Percentiles rank a stretch among this genome's conserved stretches.
Conservation (phyloP, 139 green algal species). For the Micractinium conductrix region DNA sequence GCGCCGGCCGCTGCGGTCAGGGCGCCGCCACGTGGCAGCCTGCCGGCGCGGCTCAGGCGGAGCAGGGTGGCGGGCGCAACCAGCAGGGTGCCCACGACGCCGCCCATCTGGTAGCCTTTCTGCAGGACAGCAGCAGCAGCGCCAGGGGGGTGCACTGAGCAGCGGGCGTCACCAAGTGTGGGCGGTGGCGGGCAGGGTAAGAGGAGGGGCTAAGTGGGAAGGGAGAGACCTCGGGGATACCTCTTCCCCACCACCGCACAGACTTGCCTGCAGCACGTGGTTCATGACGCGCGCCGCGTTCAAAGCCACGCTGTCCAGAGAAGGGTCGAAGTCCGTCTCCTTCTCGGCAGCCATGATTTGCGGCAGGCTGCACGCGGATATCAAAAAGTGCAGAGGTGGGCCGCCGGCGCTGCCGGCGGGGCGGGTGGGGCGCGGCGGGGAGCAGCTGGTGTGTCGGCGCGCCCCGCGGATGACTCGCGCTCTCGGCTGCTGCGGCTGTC, state of each 20-base stretch:
- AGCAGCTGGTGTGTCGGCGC: too few species aligned
- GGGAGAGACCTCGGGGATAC: too few species aligned
- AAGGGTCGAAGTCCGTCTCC: conserved; percentile 26
- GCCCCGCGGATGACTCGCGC: too few species aligned
- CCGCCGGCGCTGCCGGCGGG: too few species aligned
- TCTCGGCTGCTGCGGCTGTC: too few species aligned
- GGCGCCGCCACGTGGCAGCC: background rate
- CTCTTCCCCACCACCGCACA: too few species aligned
- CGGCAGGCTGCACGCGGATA: background rate
- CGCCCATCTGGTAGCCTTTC: conserved; percentile 38
- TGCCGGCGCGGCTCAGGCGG: background rate
- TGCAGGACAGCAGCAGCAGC: background rate
- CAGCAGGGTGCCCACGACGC: background rate
- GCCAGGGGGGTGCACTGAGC: background rate
- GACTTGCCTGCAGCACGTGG: background rate
- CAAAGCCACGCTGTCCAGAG: background rate
- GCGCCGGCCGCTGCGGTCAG: background rate
- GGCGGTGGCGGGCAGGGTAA: too few species aligned
- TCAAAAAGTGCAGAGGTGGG: background rate
- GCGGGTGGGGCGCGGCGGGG: too few species aligned
- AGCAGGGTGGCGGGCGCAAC: conserved; percentile 8
- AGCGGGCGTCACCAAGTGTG: too few species aligned
- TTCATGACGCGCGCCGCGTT: conserved; percentile 19
- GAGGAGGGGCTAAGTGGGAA: too few species aligned
- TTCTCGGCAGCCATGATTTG: background rate